Conservation (phyloP, 1,284 basidiomycete genomes). For the Leccinum subrobustum region DNA sequence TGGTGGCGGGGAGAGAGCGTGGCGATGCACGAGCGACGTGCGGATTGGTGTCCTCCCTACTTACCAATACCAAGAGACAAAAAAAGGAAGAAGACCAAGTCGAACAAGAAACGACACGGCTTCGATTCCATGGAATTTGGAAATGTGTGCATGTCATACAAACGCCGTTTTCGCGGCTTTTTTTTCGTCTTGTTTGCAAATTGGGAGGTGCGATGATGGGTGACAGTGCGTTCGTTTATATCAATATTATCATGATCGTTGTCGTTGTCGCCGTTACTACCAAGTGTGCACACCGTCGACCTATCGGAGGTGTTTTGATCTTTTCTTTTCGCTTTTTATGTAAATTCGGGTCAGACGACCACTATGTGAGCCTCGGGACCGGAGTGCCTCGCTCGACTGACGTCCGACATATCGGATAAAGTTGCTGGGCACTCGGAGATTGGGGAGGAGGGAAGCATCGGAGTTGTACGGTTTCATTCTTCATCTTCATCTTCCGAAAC, state of each 20-base stretch:
- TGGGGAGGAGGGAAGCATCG: background rate
- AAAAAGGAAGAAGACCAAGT: background rate
- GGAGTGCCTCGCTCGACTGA: background rate
- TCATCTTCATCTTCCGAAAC: background rate
- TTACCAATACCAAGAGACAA: background rate
- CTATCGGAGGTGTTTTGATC: background rate
- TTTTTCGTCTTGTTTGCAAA: conserved; percentile 3
- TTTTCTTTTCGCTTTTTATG: background rate
- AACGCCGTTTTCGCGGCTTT: background rate
- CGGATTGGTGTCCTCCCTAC: background rate
- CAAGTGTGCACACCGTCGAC: background rate
- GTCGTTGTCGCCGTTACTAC: background rate
- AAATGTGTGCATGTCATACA: conserved; percentile 10
- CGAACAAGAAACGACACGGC: background rate
- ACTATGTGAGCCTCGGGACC: background rate
- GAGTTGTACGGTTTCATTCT: background rate
- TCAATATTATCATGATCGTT: too few relatives aligned
- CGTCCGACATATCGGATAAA: background rate
- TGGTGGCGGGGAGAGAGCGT: background rate
- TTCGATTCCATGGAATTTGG: conserved; percentile 22
- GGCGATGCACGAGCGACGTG: background rate
- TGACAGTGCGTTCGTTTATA: too few relatives aligned
- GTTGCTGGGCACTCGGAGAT: background rate
- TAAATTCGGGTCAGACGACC: background rate
- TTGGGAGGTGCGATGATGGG: conserved; percentile 1